A percentile compares a stretch with the other conserved stretches of the same genome.
phyloP scores from a whole-genome alignment of 2,329 filamentous ascomycete genomes.

The Aspergillus sp. region DNA sequence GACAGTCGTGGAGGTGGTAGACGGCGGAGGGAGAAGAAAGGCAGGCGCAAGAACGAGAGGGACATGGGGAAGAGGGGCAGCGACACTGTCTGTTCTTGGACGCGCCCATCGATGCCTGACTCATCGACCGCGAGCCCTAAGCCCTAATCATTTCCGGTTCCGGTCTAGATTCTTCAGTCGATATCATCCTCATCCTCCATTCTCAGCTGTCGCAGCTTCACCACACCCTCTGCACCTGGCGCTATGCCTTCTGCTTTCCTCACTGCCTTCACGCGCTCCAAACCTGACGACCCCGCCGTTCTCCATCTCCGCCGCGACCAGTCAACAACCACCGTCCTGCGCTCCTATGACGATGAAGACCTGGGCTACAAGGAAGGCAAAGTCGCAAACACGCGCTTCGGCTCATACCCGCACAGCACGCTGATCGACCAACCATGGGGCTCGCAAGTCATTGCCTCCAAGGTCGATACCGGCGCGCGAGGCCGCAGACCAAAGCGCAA shows the following conservation, averaged over 20 bases:
- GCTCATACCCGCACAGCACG: slow-evolving; percentile 76
- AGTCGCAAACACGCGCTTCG: slow-evolving; percentile 85
- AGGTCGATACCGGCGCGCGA: slow-evolving; percentile 83
- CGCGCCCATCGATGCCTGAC: too few relatives aligned
- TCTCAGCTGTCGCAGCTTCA: slow-evolving; percentile 1
- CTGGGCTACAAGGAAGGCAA: slow-evolving; percentile 67
- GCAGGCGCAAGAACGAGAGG: slow-evolving; percentile 9
- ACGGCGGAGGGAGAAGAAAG: slow-evolving; percentile 10
- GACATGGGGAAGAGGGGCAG: slow-evolving; percentile 11
- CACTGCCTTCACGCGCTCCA: slow-evolving; percentile 54
- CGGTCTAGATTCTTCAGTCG: background rate
- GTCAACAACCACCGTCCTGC: slow-evolving; percentile 64
- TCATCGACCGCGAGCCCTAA: slow-evolving; percentile 16
- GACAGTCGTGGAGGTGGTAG: slow-evolving; percentile 9
- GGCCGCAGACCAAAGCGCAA: slow-evolving; percentile 55
- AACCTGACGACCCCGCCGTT: slow-evolving; percentile 62
- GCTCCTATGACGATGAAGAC: slow-evolving; percentile 51
- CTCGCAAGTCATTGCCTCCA: slow-evolving; percentile 78
- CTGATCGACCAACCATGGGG: slow-evolving; percentile 77
- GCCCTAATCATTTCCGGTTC: slow-evolving; percentile 2
- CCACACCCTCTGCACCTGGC: slow-evolving; percentile 3
- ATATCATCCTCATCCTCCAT: background rate
- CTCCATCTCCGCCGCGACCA: slow-evolving; percentile 83
- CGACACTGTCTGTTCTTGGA: slow-evolving; percentile 13
- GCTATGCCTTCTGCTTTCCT: slow-evolving; percentile 64